Percentiles rank a stretch among this genome's conserved stretches.
phyloP scores from a whole-genome alignment of 371 early-diverging fungal species.

The Rhizopus microsporus region DNA sequence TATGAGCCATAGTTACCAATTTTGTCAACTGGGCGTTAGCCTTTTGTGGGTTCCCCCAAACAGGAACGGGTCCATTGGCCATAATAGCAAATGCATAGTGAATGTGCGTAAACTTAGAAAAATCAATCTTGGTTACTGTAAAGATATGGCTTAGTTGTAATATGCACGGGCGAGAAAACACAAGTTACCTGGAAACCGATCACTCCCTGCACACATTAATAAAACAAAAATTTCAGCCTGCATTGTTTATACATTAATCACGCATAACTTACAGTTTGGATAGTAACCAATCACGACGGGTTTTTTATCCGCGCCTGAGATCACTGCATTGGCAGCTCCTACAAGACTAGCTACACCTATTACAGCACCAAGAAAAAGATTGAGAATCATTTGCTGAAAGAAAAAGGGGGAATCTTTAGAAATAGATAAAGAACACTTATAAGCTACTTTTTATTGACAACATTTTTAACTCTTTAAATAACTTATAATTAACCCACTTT shows the following conservation, averaged over 20 bases:
- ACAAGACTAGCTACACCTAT: no score
- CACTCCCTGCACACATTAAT: conserved; percentile 26
- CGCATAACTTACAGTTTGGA: conserved; percentile 36
- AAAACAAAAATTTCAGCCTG: background rate
- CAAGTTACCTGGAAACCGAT: conserved; percentile 23
- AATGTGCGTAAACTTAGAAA: conserved; percentile 55
- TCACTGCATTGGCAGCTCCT: no score
- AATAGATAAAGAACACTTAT: no score
- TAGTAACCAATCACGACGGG: conserved; percentile 36
- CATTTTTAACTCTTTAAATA: no score
- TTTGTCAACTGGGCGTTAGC: conserved; percentile 27
- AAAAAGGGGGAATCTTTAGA: no score
- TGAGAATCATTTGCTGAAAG: no score
- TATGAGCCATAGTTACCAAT: conserved; percentile 52
- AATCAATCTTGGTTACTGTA: conserved; percentile 39
- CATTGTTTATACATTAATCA: background rate
- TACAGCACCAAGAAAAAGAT: no score
- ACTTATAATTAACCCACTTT: no score
- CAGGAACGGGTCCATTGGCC: conserved; percentile 27
- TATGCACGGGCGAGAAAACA: background rate
- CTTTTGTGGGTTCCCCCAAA: conserved; percentile 30
- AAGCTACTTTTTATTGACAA: no score
- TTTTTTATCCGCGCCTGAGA: background rate
- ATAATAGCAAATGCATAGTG: conserved; percentile 56
- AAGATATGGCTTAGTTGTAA: background rate